Conservation (phyloP, 768 basidiomycete species). For the Phaeotremella fagi region DNA sequence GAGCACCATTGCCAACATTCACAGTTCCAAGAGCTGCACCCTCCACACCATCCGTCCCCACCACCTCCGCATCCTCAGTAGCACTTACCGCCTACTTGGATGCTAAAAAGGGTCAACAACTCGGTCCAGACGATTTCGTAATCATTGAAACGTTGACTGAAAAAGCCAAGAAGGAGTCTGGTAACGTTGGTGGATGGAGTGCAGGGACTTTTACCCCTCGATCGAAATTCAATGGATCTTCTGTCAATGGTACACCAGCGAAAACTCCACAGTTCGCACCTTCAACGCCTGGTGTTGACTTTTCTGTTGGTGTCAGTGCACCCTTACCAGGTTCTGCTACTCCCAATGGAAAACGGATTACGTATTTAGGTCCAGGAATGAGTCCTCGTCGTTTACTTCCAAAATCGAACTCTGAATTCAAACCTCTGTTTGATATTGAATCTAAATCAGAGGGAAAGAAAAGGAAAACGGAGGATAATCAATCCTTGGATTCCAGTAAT, state of each 20-base stretch:
- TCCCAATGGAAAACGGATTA: constrained; percentile 5
- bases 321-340: neutral
- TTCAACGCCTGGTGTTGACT: constrained; percentile 4
- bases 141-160: constrained; percentile 29
- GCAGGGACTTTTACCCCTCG: constrained; percentile 19
- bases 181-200: constrained; percentile 24
- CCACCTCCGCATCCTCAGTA: constrained; percentile 20
- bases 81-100: constrained; percentile 32
- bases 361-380: constrained; percentile 28
- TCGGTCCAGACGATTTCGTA: constrained; percentile 26
- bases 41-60: neutral
- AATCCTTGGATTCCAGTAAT: neutral
- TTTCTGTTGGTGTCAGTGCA: constrained; percentile 6
- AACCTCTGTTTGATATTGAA: constrained; percentile 16
- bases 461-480: constrained; percentile 4
- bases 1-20: constrained; percentile 9
- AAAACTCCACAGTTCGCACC: neutral
- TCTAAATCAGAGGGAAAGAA: constrained; percentile 8
- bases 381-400: constrained; percentile 20
- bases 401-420: constrained; percentile 12
- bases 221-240: neutral
- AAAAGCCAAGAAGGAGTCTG: constrained; percentile 27
- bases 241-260: constrained; percentile 1
- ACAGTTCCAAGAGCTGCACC: neutral
- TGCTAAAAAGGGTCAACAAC: constrained; percentile 28